These are phyloP conservation scores for Perilla frutescens DNA, from an alignment of 257 asterid species.

Conservation along the genomic window DNA sequence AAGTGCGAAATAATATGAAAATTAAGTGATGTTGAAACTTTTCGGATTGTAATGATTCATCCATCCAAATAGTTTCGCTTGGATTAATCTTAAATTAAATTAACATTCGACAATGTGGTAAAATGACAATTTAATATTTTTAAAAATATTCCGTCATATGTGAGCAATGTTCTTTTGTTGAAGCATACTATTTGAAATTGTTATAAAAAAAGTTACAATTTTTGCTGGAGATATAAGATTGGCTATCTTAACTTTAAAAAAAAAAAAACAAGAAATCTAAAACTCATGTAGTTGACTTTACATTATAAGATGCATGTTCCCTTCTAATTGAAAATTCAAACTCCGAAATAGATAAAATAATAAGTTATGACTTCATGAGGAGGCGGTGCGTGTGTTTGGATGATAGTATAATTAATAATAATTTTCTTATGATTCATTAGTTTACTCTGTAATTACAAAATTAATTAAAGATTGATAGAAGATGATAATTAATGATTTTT, in stretches of 20 bases:
- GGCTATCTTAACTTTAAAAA: not conserved
- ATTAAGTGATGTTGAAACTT: constrained; percentile 14
- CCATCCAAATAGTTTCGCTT: not conserved
- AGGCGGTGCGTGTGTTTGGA: constrained; percentile 1
- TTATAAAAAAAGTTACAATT: no score
- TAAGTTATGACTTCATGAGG: not conserved
- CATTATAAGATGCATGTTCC: no score
- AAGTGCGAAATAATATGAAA: not conserved
- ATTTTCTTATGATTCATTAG: not conserved
- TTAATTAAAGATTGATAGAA: not conserved
- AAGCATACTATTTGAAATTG: no score
- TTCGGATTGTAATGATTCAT: not conserved
- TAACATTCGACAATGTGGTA: not conserved
- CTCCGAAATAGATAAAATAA: not conserved
- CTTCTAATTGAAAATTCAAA: not conserved
- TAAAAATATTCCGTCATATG: not conserved
- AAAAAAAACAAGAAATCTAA: not conserved
- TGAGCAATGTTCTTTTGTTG: no score
- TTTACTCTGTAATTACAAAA: not conserved
- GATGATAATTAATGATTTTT: not conserved
- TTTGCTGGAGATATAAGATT: not conserved
- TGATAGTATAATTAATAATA: not conserved
- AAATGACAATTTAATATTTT: no score
- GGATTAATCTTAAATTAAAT: not conserved
- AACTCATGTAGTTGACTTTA: not conserved